phyloP scores from a whole-genome alignment of 768 basidiomycete genomes.

The Hortiboletus campestris region DNA sequence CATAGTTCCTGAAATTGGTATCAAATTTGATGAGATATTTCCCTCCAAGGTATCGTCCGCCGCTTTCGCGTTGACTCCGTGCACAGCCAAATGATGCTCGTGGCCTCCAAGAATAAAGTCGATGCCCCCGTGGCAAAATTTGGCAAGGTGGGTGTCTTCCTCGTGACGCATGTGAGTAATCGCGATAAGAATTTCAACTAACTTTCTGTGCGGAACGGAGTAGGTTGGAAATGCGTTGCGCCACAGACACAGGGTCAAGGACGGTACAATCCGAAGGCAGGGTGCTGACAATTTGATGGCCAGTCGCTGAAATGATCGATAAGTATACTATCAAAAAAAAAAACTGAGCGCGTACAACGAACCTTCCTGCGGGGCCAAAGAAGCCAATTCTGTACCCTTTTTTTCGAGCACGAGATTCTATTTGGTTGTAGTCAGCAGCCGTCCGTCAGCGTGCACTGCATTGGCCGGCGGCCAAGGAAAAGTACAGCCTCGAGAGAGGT shows the following conservation, averaged over 20 bases:
- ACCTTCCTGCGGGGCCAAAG: conserved; percentile 12
- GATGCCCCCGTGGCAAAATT: background rate
- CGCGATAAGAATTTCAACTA: conserved; percentile 2
- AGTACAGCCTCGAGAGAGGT: conserved; percentile 3
- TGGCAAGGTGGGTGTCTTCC: conserved; percentile 1
- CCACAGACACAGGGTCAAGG: conserved; percentile 12
- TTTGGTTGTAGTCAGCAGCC: conserved; percentile 2
- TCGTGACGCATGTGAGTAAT: conserved; percentile 16
- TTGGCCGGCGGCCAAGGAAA: conserved; percentile 14
- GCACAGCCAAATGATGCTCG: conserved; percentile 11
- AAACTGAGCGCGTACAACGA: background rate
- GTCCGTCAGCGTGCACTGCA: conserved; percentile 3
- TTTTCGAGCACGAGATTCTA: conserved; percentile 6
- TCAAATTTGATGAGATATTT: conserved; percentile 5
- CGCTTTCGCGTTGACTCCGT: background rate
- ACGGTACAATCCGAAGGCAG: conserved; percentile 5
- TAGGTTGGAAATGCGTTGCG: background rate
- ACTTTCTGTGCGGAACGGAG: background rate
- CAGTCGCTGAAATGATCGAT: background rate
- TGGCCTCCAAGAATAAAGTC: conserved; percentile 12
- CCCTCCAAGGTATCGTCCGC: conserved; percentile 3
- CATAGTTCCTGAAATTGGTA: conserved; percentile 1
- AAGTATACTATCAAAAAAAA: background rate
- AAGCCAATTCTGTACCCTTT: conserved; percentile 5
- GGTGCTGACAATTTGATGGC: conserved; percentile 6